Evolutionary conservation across 768 basidiomycete genomes (phyloP), one percentile per base, ranked within the genome.

Genomic region (Pleurotus pulmonarius): DNA sequence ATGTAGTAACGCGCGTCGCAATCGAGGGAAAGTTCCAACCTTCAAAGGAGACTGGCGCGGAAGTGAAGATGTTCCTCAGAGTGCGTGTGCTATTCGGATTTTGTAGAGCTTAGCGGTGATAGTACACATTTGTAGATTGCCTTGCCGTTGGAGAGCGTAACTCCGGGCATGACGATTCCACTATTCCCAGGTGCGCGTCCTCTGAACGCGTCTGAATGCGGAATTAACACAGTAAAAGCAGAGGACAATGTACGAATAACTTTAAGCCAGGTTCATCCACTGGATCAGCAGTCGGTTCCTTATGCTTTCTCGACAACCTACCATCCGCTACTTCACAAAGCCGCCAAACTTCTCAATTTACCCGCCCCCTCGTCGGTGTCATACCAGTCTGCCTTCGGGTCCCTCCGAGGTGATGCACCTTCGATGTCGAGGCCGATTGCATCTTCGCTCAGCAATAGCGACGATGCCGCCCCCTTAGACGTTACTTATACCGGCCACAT

Each of bases 171-270:
- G 6, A 84, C 84, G 1, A 73, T 92, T 34, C 81, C 89, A 5
- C 69, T 92, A 5, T 91, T 92, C 67, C 83, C 85, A 60, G 90
- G 90, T 86, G 56, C 56, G 76, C 70, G 24, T 24, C 16, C 8
- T 20, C 18, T 22, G 6, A n/a, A 9, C n/a, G 16, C 49, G n/a
- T n/a, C 20, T 46, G 16, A 26, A 40, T 34, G 5, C 37, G 45
- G 13, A 29, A 52, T 11, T 16, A 53, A 24, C 16, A 47, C 12
- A 25, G 22, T 12, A 44, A 44, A 29, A 39, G 5, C 63, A 90
- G 90, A 92, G 85, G 89, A 88, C 60, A 90, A 87, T 64, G 72
- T 92, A 58, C 90, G 88, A 68, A 79, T 92, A 46, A 65, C 89
- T 43, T 78, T 81, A 6, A 87, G 87, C 7, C 81, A 88, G 66